phyloP scores from a whole-genome alignment of 768 basidiomycete species.

The Naematelia encephala region DNA sequence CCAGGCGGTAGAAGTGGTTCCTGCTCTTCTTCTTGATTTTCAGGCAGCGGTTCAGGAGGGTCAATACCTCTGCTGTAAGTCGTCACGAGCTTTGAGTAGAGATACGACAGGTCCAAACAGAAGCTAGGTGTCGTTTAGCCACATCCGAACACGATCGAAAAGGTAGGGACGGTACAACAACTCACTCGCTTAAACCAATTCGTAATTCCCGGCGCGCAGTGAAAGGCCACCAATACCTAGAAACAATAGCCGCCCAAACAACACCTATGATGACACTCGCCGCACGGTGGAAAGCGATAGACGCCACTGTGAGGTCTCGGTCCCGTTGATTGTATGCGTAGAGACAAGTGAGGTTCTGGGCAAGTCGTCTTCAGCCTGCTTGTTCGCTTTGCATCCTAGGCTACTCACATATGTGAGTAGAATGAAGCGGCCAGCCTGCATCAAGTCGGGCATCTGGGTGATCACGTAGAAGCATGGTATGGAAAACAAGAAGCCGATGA shows the following conservation, averaged over 20 bases:
- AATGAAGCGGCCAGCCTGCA: constrained; percentile 40
- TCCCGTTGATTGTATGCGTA: constrained; percentile 72
- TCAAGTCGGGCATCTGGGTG: constrained; percentile 53
- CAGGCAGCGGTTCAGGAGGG: constrained; percentile 8
- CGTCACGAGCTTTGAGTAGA: constrained; percentile 86
- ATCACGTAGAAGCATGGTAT: constrained; percentile 91
- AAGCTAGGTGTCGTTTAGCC: constrained; percentile 53
- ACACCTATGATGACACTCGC: constrained; percentile 79
- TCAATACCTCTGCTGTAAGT: constrained; percentile 62
- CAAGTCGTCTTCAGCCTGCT: background rate
- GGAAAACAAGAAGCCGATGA: constrained; percentile 73
- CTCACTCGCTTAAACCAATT: constrained; percentile 80
- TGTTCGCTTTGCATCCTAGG: constrained; percentile 61
- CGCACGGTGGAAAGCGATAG: constrained; percentile 73
- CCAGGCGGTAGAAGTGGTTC: constrained; percentile 29
- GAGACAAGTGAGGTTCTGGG: constrained; percentile 74
- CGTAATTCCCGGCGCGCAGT: constrained; percentile 86
- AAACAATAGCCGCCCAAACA: constrained; percentile 82
- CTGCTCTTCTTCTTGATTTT: constrained; percentile 43
- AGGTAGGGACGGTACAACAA: constrained; percentile 10
- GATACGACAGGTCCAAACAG: constrained; percentile 87
- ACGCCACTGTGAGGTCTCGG: constrained; percentile 59
- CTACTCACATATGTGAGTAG: constrained; percentile 38
- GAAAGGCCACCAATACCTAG: constrained; percentile 91
- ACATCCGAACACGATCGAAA: background rate